These are phyloP conservation scores for Fusarium clavum DNA, from an alignment of 2,329 filamentous ascomycete species.

Conservation along the genomic window DNA sequence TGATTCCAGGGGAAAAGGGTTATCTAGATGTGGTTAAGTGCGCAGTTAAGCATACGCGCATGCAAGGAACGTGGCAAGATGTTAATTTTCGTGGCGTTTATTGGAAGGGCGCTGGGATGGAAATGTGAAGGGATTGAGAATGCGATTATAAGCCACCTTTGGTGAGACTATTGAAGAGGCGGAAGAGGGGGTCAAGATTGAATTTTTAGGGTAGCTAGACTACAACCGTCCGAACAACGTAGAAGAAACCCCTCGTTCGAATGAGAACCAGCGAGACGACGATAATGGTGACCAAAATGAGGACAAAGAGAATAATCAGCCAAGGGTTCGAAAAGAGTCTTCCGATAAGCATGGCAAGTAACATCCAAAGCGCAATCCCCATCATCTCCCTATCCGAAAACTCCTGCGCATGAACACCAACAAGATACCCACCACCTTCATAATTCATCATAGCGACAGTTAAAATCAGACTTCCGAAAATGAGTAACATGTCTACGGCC, in stretches of 20 bases:
- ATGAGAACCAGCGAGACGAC: conserved; percentile 25
- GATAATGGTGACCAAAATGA: conserved; percentile 16
- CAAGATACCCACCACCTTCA: conserved; percentile 33
- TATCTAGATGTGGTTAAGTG: not conserved
- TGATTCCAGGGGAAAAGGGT: conserved; percentile 23
- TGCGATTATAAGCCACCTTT: not conserved
- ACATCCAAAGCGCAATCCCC: conserved; percentile 32
- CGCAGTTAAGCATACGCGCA: not conserved
- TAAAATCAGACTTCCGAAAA: conserved; percentile 30
- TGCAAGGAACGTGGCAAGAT: conserved; percentile 9
- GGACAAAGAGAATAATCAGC: not conserved
- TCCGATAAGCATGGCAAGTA: conserved; percentile 30
- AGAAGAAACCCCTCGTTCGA: conserved; percentile 33
- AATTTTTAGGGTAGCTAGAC: not conserved
- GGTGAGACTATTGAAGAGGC: not conserved
- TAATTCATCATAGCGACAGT: conserved; percentile 39
- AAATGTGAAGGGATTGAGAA: not conserved
- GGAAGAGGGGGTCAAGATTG: not conserved
- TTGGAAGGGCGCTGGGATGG: not conserved
- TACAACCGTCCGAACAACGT: conserved; percentile 6
- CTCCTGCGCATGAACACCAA: not conserved
- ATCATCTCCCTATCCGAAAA: conserved; percentile 38
- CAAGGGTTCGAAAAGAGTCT: conserved; percentile 22
- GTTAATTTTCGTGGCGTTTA: not conserved
- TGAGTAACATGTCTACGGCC: conserved; percentile 24